Evolutionary conservation across 495 filamentous ascomycete species (phyloP), one percentile per base, ranked within the genome.

Genomic region (Lophiostoma macrostomum): DNA sequence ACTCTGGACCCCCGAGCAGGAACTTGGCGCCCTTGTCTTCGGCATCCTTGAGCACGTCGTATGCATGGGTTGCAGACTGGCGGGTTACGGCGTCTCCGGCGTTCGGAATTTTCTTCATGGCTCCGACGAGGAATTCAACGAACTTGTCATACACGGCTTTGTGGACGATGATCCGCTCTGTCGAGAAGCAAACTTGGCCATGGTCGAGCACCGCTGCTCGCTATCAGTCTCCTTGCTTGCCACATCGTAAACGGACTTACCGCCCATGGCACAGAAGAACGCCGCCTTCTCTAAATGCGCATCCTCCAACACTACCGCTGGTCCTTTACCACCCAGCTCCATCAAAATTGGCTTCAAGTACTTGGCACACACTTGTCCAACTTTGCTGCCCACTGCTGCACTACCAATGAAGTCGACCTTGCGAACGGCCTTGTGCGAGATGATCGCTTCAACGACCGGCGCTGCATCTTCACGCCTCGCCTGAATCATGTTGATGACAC

Each of bases 101-200:
- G 0, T 71, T 40, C 46, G 79, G 80, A 12, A 65, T 39, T n/a
- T 58, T 61, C 18, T 50, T 31, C 20, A 58, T 27, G 0, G 61
- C 59, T 7, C 14, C 49, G 42, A 79, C 74, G 3, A 90, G 66
- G 56, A 80, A 75, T 38, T 71, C 65, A 41, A 79, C 77, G 66
- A 95, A 96, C 35, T 77, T 64, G 12, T 75, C 74, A 14, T 35
- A 78, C 77, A 95, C 68, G 14, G 77, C 73, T 31, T 80, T 78
- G 65, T 94, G 86, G 24, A 95, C 86, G 19, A 95, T 69, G 64
- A 96, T 87, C 24, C 85, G 81, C 72, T 95, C 90, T 0, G 89
- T 95, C 3, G 81, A 78, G 90, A 96, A 91, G 73, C 90, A 96
- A 40, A 93, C 80, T 74, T 96, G 90, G 1, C 90, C 90, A 19